Conservation (phyloP, 2,329 filamentous ascomycete species). For the Cladophialophora bantiana region DNA sequence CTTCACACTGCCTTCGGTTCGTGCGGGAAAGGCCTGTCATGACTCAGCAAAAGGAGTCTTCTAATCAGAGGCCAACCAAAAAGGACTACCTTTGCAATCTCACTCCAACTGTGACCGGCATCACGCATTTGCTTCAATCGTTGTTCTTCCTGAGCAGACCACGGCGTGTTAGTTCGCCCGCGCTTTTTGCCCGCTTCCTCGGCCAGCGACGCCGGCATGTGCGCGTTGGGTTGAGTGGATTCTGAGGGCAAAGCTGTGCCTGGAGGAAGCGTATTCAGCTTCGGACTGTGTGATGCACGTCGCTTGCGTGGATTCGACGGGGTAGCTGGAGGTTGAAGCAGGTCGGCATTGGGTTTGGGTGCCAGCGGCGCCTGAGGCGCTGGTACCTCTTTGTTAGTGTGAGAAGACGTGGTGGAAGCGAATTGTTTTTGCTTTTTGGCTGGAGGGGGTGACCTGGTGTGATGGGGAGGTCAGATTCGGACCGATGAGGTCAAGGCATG, state of each 20-base stretch:
- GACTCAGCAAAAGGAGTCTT: constrained; percentile 28
- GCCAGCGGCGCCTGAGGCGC: constrained; percentile 32
- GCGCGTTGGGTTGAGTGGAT: constrained; percentile 22
- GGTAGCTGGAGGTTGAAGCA: constrained; percentile 31
- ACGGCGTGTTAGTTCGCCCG: constrained; percentile 90
- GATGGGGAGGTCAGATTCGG: constrained; percentile 19
- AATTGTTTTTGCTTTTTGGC: constrained; percentile 33
- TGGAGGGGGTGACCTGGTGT: constrained; percentile 30
- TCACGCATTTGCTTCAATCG: constrained; percentile 94
- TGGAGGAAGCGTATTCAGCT: constrained; percentile 37
- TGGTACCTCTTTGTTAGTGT: constrained; percentile 27
- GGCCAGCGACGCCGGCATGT: constrained; percentile 32
- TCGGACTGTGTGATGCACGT: constrained; percentile 47
- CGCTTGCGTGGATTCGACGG: constrained; percentile 53
- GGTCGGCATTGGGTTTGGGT: constrained; percentile 32
- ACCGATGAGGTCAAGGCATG: background rate
- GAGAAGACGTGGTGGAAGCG: constrained; percentile 26
- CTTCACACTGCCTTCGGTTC: constrained; percentile 97
- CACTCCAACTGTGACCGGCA: constrained; percentile 91
- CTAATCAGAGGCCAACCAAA: constrained; percentile 16
- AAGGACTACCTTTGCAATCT: constrained; percentile 88
- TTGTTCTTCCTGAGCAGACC: constrained; percentile 94
- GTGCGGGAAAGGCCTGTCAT: constrained; percentile 80
- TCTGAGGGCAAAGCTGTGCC: constrained; percentile 22
- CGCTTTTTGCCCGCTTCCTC: constrained; percentile 74